These are phyloP conservation scores for Bonnemaisonia californica DNA, from an alignment of 31 red algal species.

Conservation along the genomic window DNA sequence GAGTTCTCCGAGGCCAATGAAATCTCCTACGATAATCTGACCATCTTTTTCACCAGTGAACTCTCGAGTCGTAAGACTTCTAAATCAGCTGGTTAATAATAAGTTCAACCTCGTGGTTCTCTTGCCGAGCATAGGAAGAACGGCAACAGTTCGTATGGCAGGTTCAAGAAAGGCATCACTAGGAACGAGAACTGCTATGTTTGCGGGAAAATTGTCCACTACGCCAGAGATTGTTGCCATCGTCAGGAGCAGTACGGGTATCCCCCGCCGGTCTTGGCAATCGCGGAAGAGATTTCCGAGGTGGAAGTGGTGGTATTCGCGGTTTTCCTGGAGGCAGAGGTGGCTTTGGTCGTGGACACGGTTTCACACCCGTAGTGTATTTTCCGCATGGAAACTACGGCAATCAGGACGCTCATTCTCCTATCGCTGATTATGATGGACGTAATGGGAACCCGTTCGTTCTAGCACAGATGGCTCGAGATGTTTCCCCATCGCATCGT, in stretches of 20 bases:
- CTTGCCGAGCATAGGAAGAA: not conserved
- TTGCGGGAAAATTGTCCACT: not conserved
- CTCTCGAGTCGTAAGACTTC: not conserved
- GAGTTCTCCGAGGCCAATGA: conserved; percentile 10
- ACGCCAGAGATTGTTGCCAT: not conserved
- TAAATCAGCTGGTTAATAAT: conserved; percentile 1
- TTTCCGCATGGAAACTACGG: not conserved
- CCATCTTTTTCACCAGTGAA: not conserved
- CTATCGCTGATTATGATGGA: not conserved
- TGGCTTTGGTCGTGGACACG: not conserved
- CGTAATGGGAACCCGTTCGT: too few relatives aligned
- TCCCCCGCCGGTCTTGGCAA: not conserved
- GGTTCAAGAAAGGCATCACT: not conserved
- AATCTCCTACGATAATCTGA: not conserved
- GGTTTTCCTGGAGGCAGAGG: not conserved
- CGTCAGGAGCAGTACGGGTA: not conserved
- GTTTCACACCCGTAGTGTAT: too few relatives aligned
- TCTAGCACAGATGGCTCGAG: not conserved
- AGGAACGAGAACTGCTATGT: conserved; percentile 5
- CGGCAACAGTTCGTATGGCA: not conserved
- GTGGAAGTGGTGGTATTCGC: not conserved
- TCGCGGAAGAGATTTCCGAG: not conserved
- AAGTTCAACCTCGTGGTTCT: not conserved
- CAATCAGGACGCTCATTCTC: not conserved
- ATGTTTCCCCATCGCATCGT: not conserved